Percentiles rank a stretch among this genome's conserved stretches.
Evolutionary conservation across 2,329 filamentous ascomycete species (phyloP).

Genomic region (Eurotiales sp.): DNA sequence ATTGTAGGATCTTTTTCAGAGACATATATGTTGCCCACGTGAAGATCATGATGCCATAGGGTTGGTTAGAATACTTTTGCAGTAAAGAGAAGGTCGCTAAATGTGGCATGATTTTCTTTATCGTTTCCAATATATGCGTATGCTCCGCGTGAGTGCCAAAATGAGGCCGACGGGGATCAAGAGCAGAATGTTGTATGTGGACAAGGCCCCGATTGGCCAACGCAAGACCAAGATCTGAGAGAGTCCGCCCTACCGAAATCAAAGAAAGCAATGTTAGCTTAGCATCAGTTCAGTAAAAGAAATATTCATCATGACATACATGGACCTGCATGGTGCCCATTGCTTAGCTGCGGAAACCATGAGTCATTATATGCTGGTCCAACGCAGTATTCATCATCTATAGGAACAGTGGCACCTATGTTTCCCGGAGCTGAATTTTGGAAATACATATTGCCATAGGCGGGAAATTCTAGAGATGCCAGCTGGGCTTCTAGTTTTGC

Average conservation of each 20-base stretch:
- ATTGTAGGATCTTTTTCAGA: constrained; percentile 18
- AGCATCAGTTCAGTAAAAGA: background rate
- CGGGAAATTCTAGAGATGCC: constrained; percentile 23
- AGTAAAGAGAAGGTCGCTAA: constrained; percentile 7
- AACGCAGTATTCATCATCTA: constrained; percentile 17
- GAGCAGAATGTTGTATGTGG: constrained; percentile 12
- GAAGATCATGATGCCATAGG: constrained; percentile 21
- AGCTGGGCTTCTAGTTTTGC: constrained; percentile 23
- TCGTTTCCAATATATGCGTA: constrained; percentile 6
- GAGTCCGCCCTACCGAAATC: constrained; percentile 13
- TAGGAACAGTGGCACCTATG: background rate
- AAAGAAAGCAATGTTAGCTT: background rate
- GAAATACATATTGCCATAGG: constrained; percentile 30
- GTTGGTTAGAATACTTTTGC: constrained; percentile 12
- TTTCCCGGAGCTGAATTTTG: constrained; percentile 1
- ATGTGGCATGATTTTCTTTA: constrained; percentile 9
- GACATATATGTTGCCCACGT: constrained; percentile 23
- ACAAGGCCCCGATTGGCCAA: constrained; percentile 15
- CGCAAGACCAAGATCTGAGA: constrained; percentile 15
- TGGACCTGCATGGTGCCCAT: constrained; percentile 16
- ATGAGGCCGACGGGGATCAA: constrained; percentile 15
- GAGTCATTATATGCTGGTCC: constrained; percentile 15
- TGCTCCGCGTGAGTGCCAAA: constrained; percentile 17
- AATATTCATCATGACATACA: constrained; percentile 12
- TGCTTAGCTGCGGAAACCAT: constrained; percentile 15